Base-by-base conservation (phyloP, 2,329 filamentous ascomycete species). In the Clonostachys solani region DNA sequence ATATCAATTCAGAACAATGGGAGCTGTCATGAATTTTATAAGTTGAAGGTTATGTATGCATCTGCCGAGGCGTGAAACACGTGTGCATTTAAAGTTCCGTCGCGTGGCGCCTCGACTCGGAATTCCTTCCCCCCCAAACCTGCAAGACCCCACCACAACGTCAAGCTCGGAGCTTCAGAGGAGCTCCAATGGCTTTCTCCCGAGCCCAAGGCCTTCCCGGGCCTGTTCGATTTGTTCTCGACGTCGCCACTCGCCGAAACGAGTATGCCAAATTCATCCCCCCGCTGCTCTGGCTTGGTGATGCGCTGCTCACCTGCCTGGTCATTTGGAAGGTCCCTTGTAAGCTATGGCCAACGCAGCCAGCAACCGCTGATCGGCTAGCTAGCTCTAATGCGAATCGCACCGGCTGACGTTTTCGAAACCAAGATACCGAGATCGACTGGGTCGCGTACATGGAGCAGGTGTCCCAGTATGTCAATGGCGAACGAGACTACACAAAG, bases 381-480 rank as follows among this genome's bases (percentile, higher is more conserved):
- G 38, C 35, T 49, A 52, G 18, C 46, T 38, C 36, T 12, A 9
- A 9, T 42, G 40, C 44, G 16, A 29, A 45, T 3, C 10, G 34
- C 13, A 37, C 13, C 17, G 33, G 40, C 17, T 12, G 19, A 16
- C n/a, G 8, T 42, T 42, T 19, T 15, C 40, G 23, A 29, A 10
- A 29, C 6, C 29, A 18, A 78, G 94, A 99, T 64, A 99, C 94
- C 40, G 94, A 99, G 67, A 99, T 99, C 60, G 94, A 99, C 69
- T 99, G 92, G 92, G 80, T 78, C 49, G 90, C 94, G 1, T 99
- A 99, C 67, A 97, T 99, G 92, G 80, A 96, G 64, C 94, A 99
- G 61, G 77, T 97, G 41, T 70, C 79, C 38, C 84, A 92, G 56
- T 94, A 87, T 60, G 71, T 92, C 42, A 76, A 81, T 16, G 94